Percentiles rank a stretch among this genome's conserved stretches.
Evolutionary conservation across 2,329 filamentous ascomycete species (phyloP).

Genomic region (Cladophialophora exuberans): DNA sequence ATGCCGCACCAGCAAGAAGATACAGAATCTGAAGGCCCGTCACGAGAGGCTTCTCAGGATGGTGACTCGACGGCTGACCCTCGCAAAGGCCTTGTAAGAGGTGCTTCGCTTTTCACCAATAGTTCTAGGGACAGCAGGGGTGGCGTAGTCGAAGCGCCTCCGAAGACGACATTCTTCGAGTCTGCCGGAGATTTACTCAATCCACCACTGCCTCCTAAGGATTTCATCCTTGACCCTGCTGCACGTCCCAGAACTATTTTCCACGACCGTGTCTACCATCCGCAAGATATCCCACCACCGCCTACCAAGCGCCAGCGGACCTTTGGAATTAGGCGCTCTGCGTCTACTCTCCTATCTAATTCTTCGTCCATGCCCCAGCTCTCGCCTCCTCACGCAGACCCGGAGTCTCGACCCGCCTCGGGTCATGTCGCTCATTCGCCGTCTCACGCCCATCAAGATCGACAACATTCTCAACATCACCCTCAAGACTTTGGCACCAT

Average conservation of each 20-base stretch:
- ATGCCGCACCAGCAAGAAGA: constrained; percentile 54
- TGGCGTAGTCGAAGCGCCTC: constrained; percentile 67
- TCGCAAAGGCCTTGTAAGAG: constrained; percentile 45
- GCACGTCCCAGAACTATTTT: constrained; percentile 88
- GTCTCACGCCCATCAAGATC: not conserved
- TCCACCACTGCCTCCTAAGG: constrained; percentile 78
- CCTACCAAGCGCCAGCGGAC: constrained; percentile 54
- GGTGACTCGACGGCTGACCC: not conserved
- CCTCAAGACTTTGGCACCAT: constrained; percentile 56
- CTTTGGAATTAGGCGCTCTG: constrained; percentile 34
- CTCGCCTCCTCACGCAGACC: not conserved
- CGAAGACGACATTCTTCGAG: constrained; percentile 91
- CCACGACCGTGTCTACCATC: constrained; percentile 94
- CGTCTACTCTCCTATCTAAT: constrained; percentile 13
- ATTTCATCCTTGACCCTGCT: constrained; percentile 82
- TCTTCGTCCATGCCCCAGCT: not conserved
- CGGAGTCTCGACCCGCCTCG: constrained; percentile 9
- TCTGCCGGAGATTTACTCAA: constrained; percentile 91
- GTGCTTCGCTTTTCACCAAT: constrained; percentile 55
- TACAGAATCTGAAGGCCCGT: constrained; percentile 39
- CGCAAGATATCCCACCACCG: constrained; percentile 85
- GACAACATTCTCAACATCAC: constrained; percentile 32
- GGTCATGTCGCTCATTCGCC: not conserved
- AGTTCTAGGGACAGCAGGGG: constrained; percentile 37
- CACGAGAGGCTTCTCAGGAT: constrained; percentile 14